Evolutionary conservation across 2,329 filamentous ascomycete species (phyloP), one percentile per base, ranked within the genome.

Genomic region (Mollisiaceae sp.): DNA sequence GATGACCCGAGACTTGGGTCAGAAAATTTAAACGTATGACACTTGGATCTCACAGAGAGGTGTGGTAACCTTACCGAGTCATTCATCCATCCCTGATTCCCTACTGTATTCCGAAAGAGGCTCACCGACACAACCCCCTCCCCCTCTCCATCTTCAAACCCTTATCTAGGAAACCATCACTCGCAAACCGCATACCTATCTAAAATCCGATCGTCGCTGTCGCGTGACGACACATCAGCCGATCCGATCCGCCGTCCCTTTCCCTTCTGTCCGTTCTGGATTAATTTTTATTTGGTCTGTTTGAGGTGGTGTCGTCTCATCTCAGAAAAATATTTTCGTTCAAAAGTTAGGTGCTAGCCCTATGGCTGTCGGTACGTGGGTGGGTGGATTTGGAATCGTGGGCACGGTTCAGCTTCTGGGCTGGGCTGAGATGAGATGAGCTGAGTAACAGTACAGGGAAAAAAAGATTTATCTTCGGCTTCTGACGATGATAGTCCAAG

Each of bases 61-160:
- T 50, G 45, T 22, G 45, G 18, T 22, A n/a, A n/a, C n/a, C n/a
- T n/a, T n/a, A 50, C 45, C 22, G 45, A 50, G 45, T 50, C 45
- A 50, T 50, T 50, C 45, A 22, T 50, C n/a, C 18, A 20, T n/a
- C n/a, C n/a, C n/a, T n/a, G n/a, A n/a, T n/a, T n/a, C n/a, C n/a
- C n/a, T n/a, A n/a, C n/a, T n/a, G n/a, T 5, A 22, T 50, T 20
- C 4, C 20, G n/a, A 43, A 8, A n/a, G 5, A 8, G 15, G 6
- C 20, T 50, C 20, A 50, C 50, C 11, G 24, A 54, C 50, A 32
- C 24, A 35, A 52, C n/a, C n/a, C n/a, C n/a, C n/a, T n/a, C n/a
- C 4, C 22, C 22, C n/a, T 15, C 24, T 22, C 8, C 22, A 24
- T 18, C 15, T 35, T 11, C 2, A 54, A 35, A 54, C 32, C 50